These are phyloP conservation scores for Zymoseptoria pseudotritici DNA, from an alignment of 2,329 filamentous ascomycete species.

Conservation along the genomic window DNA sequence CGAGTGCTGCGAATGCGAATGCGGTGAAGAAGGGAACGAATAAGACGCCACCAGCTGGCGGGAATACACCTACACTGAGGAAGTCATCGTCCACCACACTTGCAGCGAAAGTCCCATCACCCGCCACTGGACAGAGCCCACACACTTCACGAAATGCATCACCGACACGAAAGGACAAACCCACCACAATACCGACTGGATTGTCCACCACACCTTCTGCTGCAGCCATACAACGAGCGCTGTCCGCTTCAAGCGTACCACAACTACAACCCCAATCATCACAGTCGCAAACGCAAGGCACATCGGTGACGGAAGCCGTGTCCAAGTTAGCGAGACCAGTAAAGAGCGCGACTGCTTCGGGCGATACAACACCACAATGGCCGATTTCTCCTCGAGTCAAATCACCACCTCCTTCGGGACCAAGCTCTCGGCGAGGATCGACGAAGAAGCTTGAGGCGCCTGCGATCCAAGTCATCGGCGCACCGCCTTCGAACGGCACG, in stretches of 20 bases:
- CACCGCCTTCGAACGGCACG: slow-evolving; percentile 34
- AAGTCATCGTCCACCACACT: slow-evolving; percentile 26
- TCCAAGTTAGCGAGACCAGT: slow-evolving; percentile 51
- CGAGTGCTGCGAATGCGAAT: slow-evolving; percentile 4
- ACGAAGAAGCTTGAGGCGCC: slow-evolving; percentile 34
- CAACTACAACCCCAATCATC: slow-evolving; percentile 42
- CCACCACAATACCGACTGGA: slow-evolving; percentile 24
- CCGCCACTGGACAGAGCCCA: slow-evolving; percentile 35
- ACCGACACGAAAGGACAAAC: slow-evolving; percentile 41
- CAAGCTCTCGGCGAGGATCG: slow-evolving; percentile 39
- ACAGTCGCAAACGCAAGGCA: slow-evolving; percentile 29
- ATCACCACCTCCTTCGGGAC: slow-evolving; percentile 56
- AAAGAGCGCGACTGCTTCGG: slow-evolving; percentile 50
- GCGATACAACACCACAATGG: slow-evolving; percentile 57
- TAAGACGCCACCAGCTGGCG: slow-evolving; percentile 4
- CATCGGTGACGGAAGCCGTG: slow-evolving; percentile 50
- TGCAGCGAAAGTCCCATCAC: slow-evolving; percentile 25
- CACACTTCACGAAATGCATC: slow-evolving; percentile 42
- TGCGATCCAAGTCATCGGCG: slow-evolving; percentile 38
- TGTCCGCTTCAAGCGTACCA: slow-evolving; percentile 62
- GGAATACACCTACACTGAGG: slow-evolving; percentile 14
- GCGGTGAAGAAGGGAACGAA: slow-evolving; percentile 10
- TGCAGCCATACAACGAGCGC: slow-evolving; percentile 56
- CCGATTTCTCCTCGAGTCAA: slow-evolving; percentile 69
- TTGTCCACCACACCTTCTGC: slow-evolving; percentile 50